phyloP scores from a whole-genome alignment of 495 filamentous ascomycete genomes.

The Penicillium paxilli region DNA sequence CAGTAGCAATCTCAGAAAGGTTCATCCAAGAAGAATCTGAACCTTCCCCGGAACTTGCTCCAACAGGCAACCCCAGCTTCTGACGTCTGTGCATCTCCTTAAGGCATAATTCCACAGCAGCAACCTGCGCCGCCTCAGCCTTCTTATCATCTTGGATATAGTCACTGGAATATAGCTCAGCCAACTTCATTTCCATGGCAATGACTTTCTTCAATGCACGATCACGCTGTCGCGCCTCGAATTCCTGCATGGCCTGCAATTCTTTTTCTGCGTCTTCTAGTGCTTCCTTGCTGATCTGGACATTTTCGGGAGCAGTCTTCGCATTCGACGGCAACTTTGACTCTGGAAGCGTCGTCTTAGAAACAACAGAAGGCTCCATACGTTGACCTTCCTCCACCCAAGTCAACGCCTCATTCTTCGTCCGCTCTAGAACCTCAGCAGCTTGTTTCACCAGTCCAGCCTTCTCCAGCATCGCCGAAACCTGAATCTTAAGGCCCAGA shows the following conservation, averaged over 20 bases:
- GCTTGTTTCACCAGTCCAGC: constrained; percentile 63
- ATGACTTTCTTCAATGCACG: constrained; percentile 72
- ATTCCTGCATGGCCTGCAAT: constrained; percentile 33
- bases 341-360: constrained; percentile 17
- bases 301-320: constrained; percentile 18
- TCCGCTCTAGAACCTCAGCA: constrained; percentile 68
- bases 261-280: constrained; percentile 31
- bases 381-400: constrained; percentile 53
- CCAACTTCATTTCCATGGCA: constrained; percentile 75
- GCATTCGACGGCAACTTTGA: constrained; percentile 15
- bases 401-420: constrained; percentile 54
- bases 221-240: constrained; percentile 61
- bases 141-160: constrained; percentile 52
- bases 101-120: constrained; percentile 77
- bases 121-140: constrained; percentile 73
- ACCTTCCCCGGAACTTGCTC: constrained; percentile 14
- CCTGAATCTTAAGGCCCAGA: constrained; percentile 80
- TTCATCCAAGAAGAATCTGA: constrained; percentile 71
- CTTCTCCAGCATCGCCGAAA: constrained; percentile 77
- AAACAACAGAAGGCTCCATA: constrained; percentile 29
- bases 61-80: constrained; percentile 53
- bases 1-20: constrained; percentile 67
- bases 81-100: constrained; percentile 70
- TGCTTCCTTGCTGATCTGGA: constrained; percentile 25
- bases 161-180: constrained; percentile 65